Evolutionary conservation across 192 early-diverging fungal genomes (phyloP), one percentile per base, ranked within the genome.

Genomic region (Backusella tuberculispora): DNA sequence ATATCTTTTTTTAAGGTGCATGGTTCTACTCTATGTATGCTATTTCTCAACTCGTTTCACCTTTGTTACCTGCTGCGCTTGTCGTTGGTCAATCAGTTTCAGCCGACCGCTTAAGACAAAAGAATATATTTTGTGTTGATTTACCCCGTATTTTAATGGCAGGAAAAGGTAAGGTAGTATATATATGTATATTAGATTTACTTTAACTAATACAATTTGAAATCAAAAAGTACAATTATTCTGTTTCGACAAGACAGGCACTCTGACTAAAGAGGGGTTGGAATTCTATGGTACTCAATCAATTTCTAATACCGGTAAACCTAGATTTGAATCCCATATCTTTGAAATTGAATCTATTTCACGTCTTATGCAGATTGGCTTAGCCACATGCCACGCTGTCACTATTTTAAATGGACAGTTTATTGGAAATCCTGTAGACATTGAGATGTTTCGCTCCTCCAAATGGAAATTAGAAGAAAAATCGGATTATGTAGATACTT

Each of bases 231-330:
- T 88, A 19, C 88, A 89, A 76, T 81, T 92, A 43, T 90, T 90
- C 75, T 88, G 87, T 77, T 92, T 92, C 72, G 91, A 91, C 73
- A 91, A 92, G 78, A 90, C 90, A 44, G 90, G 90, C 38, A 92
- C 91, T n/a, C 76, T 92, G 41, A 92, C 90, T 8, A 89, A 87
- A 72, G 91, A 92, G 76, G 91, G 91, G n/a, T 82, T 92, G 21
- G 85, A 90, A 66, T 91, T 90, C 73, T 79, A 75, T 74, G 84
- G 84, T 60, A 77, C 65, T 19, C 71, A 81, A 56, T 69, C 77
- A 10, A 60, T 81, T 3, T 15, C 42, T 47, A 40, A n/a, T 42
- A 19, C 14, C 15, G 63, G 56, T 19, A 60, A 60, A 60, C 69
- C 74, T 15, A n/a, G 46, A 0, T 84, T 84, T 56, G 69, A 41